Evolutionary conservation across 1,284 basidiomycete species (phyloP).

Genomic region (Ceratobasidium sp.): DNA sequence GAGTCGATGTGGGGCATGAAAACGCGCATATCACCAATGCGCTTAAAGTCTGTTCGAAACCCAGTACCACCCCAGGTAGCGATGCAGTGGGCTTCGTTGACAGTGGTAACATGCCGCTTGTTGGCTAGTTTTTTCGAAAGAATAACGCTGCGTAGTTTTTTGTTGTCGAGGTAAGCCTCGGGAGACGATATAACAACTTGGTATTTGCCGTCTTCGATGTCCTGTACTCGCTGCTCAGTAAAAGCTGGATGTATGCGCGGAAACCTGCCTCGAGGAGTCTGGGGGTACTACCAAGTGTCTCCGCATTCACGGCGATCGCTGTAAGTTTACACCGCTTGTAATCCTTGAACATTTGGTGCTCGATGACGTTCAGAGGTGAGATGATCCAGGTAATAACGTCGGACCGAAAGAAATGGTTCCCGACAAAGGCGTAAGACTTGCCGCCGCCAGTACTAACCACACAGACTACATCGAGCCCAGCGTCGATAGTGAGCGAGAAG

Average conservation of each 20-base stretch:
- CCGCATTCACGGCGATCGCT: not conserved
- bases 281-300: not conserved
- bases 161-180: not conserved
- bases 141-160: not conserved
- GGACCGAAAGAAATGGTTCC: not conserved
- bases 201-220: not conserved
- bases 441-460: slow-evolving; percentile 9
- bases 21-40: not conserved
- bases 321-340: not conserved
- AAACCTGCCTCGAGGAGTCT: not conserved
- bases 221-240: not conserved
- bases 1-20: not conserved
- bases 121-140: not conserved
- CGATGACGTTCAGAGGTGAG: not conserved
- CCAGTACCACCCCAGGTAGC: not conserved
- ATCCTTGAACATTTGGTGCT: not conserved
- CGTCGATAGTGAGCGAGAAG: not conserved
- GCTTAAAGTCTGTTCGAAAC: not conserved
- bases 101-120: not conserved
- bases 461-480: slow-evolving; percentile 4
- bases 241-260: not conserved
- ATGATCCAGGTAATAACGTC: not conserved
- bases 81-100: not conserved
- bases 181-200: slow-evolving; percentile 3
- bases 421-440: not conserved